phyloP scores from a whole-genome alignment of 805 yeast genomes.

The Phaffomyces thermotolerans region DNA sequence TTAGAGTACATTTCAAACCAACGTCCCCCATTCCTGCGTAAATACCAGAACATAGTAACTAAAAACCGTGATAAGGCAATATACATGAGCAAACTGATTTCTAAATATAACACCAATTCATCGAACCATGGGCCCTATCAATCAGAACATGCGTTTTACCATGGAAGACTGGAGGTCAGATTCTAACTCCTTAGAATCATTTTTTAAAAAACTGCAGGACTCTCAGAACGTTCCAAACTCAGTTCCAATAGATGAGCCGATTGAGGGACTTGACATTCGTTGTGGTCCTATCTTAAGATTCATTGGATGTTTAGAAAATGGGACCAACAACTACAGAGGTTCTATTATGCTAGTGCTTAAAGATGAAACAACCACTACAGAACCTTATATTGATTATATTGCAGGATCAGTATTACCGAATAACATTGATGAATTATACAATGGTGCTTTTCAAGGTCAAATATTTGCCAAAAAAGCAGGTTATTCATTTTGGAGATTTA shows the following conservation, averaged over 20 bases:
- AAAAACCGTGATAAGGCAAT: too few species aligned
- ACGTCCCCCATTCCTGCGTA: too few species aligned
- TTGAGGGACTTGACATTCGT: constrained; percentile 33
- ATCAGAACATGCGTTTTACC: not conserved
- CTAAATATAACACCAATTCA: too few species aligned
- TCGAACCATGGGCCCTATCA: too few species aligned
- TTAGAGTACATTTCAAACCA: too few species aligned
- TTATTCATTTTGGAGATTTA: constrained; percentile 59
- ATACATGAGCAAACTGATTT: too few species aligned
- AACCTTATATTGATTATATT: constrained; percentile 20
- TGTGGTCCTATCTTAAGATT: constrained; percentile 79
- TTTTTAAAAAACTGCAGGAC: constrained; percentile 1
- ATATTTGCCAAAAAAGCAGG: constrained; percentile 38
- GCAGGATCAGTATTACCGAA: constrained; percentile 24
- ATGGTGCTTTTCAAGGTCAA: constrained; percentile 42
- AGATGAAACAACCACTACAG: constrained; percentile 29
- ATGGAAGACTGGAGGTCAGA: constrained; percentile 4
- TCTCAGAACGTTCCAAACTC: constrained; percentile 9
- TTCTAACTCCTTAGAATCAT: not conserved
- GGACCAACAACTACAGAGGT: constrained; percentile 52
- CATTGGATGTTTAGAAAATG: constrained; percentile 52
- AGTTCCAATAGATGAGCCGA: constrained; percentile 9
- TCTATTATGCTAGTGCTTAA: constrained; percentile 56
- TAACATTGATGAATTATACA: constrained; percentile 6
- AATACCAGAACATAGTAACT: too few species aligned